Evolutionary conservation across 495 filamentous ascomycete genomes (phyloP).

Genomic region (Podospora conica): DNA sequence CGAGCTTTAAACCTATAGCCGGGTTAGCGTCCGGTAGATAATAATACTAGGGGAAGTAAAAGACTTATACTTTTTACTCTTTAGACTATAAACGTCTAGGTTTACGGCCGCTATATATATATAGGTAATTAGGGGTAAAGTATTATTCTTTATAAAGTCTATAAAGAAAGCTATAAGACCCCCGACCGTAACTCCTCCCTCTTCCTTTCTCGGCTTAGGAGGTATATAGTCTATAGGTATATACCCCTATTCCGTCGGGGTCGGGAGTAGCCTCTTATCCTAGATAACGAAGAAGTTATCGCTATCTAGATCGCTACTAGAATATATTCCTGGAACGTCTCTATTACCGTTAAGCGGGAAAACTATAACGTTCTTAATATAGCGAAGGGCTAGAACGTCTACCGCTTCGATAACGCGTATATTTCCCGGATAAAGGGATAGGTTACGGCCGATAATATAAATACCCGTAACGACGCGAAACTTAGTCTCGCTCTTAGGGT

Average conservation of each 20-base stretch:
- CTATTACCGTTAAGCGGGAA: slow-evolving; percentile 79
- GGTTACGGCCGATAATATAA: slow-evolving; percentile 85
- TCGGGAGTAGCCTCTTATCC: slow-evolving; percentile 73
- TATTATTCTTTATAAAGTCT: slow-evolving; percentile 88
- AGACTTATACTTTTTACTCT: slow-evolving; percentile 53
- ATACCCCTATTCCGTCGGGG: slow-evolving; percentile 59
- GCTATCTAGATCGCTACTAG: slow-evolving; percentile 91
- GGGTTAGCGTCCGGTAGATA: neutral
- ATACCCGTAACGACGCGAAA: slow-evolving; percentile 67
- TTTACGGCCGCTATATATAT: slow-evolving; percentile 80
- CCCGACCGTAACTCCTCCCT: slow-evolving; percentile 54
- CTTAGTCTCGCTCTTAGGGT: slow-evolving; percentile 41
- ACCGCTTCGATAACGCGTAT: slow-evolving; percentile 84
- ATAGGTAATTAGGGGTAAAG: slow-evolving; percentile 71
- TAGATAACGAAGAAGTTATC: slow-evolving; percentile 95
- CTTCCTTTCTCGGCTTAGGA: slow-evolving; percentile 43
- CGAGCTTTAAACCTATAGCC: slow-evolving; percentile 54
- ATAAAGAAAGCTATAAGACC: slow-evolving; percentile 85
- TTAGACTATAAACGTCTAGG: slow-evolving; percentile 52
- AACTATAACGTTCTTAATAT: slow-evolving; percentile 79
- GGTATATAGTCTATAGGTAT: slow-evolving; percentile 67
- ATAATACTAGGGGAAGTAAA: slow-evolving; percentile 14
- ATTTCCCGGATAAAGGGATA: slow-evolving; percentile 91
- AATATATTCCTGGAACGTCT: slow-evolving; percentile 87
- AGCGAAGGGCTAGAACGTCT: slow-evolving; percentile 60